Evolutionary conservation across 2,329 filamentous ascomycete genomes (phyloP).

Genomic region (Grosmannia clavigera): DNA sequence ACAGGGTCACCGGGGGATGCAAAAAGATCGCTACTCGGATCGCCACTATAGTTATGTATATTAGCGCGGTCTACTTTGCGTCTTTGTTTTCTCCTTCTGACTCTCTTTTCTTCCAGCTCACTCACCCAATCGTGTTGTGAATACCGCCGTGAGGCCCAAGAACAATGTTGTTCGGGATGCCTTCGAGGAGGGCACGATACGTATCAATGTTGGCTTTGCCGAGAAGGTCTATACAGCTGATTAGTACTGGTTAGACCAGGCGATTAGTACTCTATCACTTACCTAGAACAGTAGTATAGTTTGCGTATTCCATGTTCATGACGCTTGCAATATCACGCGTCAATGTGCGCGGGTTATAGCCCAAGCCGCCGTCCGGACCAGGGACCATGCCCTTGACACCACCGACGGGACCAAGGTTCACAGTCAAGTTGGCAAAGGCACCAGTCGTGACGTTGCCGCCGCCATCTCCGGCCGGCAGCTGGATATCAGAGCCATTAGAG

Average conservation of each 20-base stretch:
- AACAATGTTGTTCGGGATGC: conserved; percentile 16
- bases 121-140: conserved; percentile 19
- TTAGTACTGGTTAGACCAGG: neutral
- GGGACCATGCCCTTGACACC: conserved; percentile 10
- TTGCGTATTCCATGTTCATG: conserved; percentile 19
- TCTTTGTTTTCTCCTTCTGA: too few species aligned
- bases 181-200: conserved; percentile 25
- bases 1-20: conserved; percentile 14
- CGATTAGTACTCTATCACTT: neutral
- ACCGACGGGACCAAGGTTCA: conserved; percentile 22
- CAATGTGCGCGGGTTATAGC: conserved; percentile 24
- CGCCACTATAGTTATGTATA: conserved; percentile 11
- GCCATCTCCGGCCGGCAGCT: conserved; percentile 30
- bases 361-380: conserved; percentile 16
- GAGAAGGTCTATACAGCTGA: conserved; percentile 17
- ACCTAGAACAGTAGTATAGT: conserved; percentile 15
- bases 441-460: conserved; percentile 37
- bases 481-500: conserved; percentile 14
- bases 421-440: conserved; percentile 26
- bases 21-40: conserved; percentile 21
- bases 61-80: too few species aligned
- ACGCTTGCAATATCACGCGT: conserved; percentile 18
- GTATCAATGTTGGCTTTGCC: conserved; percentile 17
- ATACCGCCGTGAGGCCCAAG: conserved; percentile 20
- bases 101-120: neutral